phyloP scores from a whole-genome alignment of 768 basidiomycete species.

The Tremella yokohamensis region DNA sequence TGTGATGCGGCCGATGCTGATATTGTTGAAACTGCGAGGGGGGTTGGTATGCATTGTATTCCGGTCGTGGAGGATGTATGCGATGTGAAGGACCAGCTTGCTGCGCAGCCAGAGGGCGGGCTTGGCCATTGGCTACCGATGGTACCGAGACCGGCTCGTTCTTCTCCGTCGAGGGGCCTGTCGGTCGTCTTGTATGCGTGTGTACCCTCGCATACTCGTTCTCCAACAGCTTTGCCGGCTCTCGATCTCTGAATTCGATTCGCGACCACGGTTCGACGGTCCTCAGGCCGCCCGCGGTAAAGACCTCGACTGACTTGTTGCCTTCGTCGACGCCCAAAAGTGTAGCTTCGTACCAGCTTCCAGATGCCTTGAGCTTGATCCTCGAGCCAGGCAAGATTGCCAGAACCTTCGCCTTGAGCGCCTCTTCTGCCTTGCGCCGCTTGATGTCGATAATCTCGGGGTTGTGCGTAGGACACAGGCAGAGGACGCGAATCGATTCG shows the following conservation, averaged over 20 bases:
- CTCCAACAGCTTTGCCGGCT: conserved; percentile 15
- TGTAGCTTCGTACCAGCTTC: conserved; percentile 82
- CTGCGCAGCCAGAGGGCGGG: neutral
- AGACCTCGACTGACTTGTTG: conserved; percentile 17
- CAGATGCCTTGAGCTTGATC: conserved; percentile 77
- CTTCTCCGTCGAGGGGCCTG: neutral
- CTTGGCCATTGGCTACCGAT: neutral
- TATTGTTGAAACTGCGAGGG: no score
- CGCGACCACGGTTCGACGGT: conserved; percentile 9
- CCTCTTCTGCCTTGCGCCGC: conserved; percentile 69
- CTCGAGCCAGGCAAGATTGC: conserved; percentile 67
- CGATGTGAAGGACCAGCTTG: neutral
- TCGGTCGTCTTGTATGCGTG: conserved; percentile 6
- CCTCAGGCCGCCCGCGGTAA: conserved; percentile 8
- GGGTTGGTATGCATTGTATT: no score
- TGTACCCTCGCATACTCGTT: conserved; percentile 33
- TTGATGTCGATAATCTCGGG: conserved; percentile 73
- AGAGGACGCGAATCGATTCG: conserved; percentile 57
- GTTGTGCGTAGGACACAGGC: conserved; percentile 79
- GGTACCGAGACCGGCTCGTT: neutral
- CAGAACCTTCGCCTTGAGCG: conserved; percentile 66
- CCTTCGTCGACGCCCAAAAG: conserved; percentile 53
- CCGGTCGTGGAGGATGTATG: conserved; percentile 6
- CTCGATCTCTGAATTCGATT: conserved; percentile 27
- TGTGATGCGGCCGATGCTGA: no score